Evolutionary conservation across 495 filamentous ascomycete genomes (phyloP).

Genomic region (Jackrogersella minutella): DNA sequence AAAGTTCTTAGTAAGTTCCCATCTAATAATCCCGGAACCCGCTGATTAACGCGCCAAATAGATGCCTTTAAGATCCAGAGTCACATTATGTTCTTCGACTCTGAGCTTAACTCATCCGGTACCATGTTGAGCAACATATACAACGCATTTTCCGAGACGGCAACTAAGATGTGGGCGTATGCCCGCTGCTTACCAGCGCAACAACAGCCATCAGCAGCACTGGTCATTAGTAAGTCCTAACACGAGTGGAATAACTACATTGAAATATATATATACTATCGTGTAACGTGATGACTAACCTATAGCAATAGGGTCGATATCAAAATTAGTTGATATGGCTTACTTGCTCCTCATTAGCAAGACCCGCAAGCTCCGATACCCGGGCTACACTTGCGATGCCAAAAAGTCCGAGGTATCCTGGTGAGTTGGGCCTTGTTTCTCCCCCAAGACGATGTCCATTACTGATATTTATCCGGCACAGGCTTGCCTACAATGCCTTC

Average conservation of each 20-base stretch:
- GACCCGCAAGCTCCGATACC: conserved; percentile 54
- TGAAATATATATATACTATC: neutral
- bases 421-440: conserved; percentile 49
- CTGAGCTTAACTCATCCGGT: conserved; percentile 72
- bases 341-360: conserved; percentile 69
- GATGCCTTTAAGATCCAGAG: conserved; percentile 85
- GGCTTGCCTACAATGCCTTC: conserved; percentile 73
- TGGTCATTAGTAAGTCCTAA: conserved; percentile 67
- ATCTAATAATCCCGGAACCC: conserved; percentile 62
- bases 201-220: conserved; percentile 59
- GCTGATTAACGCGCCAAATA: conserved; percentile 13
- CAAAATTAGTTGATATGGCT: conserved; percentile 70
- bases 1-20: conserved; percentile 72
- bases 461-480: conserved; percentile 22
- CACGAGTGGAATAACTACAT: neutral
- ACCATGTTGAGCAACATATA: conserved; percentile 79
- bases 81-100: conserved; percentile 90
- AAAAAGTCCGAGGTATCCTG: conserved; percentile 73
- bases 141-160: conserved; percentile 74
- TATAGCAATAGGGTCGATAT: conserved; percentile 64
- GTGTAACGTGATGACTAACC: neutral
- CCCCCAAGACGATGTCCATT: neutral
- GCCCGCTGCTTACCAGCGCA: conserved; percentile 64
- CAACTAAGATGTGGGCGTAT: conserved; percentile 87
- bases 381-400: conserved; percentile 65